Percentiles rank a stretch among this genome's conserved stretches.
These are phyloP conservation scores for Nitzschia sp. DNA, from an alignment of 108 stramenopile genomes.

Conservation along the genomic window DNA sequence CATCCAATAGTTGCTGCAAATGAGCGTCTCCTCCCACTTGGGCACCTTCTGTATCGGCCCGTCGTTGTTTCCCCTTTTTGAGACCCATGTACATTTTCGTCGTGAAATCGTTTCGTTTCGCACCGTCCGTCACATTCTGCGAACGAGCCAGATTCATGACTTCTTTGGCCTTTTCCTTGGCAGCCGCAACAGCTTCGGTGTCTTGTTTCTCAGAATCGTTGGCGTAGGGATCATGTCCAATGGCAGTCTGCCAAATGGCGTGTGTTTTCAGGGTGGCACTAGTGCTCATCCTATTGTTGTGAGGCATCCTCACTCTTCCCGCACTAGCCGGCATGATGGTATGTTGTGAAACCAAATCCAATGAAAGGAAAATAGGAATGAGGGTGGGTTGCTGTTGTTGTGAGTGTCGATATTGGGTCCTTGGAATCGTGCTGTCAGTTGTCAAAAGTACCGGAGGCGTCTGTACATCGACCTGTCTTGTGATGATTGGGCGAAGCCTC, in stretches of 20 bases:
- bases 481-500: too few species aligned
- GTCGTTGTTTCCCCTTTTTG: constrained; percentile 71
- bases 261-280: constrained; percentile 62
- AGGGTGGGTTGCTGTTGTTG: too few species aligned
- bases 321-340: constrained; percentile 47
- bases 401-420: too few species aligned
- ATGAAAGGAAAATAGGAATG: too few species aligned
- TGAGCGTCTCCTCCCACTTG: constrained; percentile 24
- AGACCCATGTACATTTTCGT: constrained; percentile 73
- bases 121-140: constrained; percentile 74
- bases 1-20: constrained; percentile 49
- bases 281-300: constrained; percentile 88
- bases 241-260: constrained; percentile 83
- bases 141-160: constrained; percentile 72
- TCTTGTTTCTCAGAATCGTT: constrained; percentile 13
- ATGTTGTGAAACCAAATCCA: too few species aligned
- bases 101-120: constrained; percentile 74
- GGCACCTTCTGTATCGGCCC: constrained; percentile 23
- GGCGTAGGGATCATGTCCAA: constrained; percentile 81
- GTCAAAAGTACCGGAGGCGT: too few species aligned
- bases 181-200: constrained; percentile 8
- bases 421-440: too few species aligned
- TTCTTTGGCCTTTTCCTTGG: constrained; percentile 60
- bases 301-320: constrained; percentile 79
- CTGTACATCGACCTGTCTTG: too few species aligned